These are phyloP conservation scores for Lyophyllum semitale DNA, from an alignment of 768 basidiomycete genomes.

Conservation along the genomic window DNA sequence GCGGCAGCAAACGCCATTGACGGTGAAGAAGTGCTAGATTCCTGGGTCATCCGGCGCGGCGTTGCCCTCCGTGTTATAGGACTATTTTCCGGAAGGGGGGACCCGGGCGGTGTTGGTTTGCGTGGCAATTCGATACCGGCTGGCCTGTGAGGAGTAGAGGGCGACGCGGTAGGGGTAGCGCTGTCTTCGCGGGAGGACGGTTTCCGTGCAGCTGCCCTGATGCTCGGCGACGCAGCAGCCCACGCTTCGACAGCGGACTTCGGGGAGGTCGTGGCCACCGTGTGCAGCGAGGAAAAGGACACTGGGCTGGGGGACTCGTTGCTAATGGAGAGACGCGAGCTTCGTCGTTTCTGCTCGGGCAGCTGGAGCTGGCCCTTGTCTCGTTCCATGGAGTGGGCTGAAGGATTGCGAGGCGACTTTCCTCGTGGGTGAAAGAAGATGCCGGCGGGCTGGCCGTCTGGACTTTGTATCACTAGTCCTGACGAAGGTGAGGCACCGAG, in stretches of 20 bases:
- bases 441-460: constrained; percentile 92
- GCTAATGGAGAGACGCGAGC: constrained; percentile 24
- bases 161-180: neutral
- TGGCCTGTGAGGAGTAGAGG: neutral
- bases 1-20: constrained; percentile 29
- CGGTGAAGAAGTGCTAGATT: constrained; percentile 6
- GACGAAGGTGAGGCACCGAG: constrained; percentile 79
- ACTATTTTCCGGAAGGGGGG: constrained; percentile 12
- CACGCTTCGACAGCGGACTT: constrained; percentile 3
- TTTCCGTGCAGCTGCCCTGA: constrained; percentile 7
- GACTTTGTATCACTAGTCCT: constrained; percentile 88
- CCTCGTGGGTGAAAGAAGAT: constrained; percentile 89
- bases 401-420: constrained; percentile 37
- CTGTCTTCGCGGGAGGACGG: constrained; percentile 1
- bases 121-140: neutral
- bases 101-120: constrained; percentile 12
- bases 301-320: constrained; percentile 19
- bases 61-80: constrained; percentile 8
- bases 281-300: constrained; percentile 38
- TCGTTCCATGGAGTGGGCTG: constrained; percentile 46
- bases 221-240: constrained; percentile 2
- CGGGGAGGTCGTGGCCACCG: constrained; percentile 17
- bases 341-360: constrained; percentile 25
- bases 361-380: constrained; percentile 40
- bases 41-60: constrained; percentile 5